Evolutionary conservation across 306 rosid species (phyloP).

Genomic region (Pueraria montana): DNA sequence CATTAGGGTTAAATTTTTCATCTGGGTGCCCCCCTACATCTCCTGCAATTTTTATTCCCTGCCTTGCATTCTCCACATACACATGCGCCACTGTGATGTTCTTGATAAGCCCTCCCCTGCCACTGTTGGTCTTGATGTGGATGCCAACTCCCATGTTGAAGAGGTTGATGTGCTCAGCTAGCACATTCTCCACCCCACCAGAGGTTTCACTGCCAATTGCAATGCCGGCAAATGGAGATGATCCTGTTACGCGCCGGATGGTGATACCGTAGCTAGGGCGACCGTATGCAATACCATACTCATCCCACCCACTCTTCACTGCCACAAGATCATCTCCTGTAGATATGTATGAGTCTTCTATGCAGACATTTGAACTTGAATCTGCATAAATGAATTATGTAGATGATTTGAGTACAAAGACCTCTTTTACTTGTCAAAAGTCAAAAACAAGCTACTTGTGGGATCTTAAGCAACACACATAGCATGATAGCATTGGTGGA

Average conservation of each 20-base stretch:
- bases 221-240: constrained; percentile 85
- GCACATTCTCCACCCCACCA: constrained; percentile 88
- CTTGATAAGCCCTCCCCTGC: constrained; percentile 83
- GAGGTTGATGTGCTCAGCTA: constrained; percentile 83
- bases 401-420: constrained; percentile 4
- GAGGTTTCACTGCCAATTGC: constrained; percentile 95
- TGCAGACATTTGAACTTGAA: constrained; percentile 89
- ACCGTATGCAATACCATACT: constrained; percentile 85
- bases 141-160: constrained; percentile 86
- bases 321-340: constrained; percentile 95
- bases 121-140: constrained; percentile 84
- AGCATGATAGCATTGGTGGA: background rate
- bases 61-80: constrained; percentile 70
- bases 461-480: constrained; percentile 8
- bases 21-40: constrained; percentile 93
- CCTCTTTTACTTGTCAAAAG: background rate
- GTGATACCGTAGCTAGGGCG: constrained; percentile 73
- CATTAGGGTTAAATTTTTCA: constrained; percentile 68
- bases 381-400: constrained; percentile 57
- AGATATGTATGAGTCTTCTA: constrained; percentile 86
- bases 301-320: constrained; percentile 96
- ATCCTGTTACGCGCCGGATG: constrained; percentile 80
- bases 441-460: background rate
- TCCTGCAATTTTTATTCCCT: constrained; percentile 85
- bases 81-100: constrained; percentile 73